phyloP scores from a whole-genome alignment of 306 rosid species.

The Trifolium fragiferum region DNA sequence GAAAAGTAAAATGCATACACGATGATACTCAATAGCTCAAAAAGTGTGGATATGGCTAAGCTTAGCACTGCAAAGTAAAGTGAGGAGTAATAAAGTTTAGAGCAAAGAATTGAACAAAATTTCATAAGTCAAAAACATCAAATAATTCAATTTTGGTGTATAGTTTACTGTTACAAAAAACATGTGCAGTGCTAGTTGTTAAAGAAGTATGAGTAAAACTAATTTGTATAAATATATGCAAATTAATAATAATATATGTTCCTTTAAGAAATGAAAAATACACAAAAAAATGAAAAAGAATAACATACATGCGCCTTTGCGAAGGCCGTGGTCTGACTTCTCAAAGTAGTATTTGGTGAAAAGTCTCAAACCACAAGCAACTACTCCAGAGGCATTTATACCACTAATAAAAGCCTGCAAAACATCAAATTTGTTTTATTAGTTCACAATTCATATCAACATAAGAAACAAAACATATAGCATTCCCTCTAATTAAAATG shows the following conservation, averaged over 20 bases:
- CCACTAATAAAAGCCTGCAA: constrained; percentile 51
- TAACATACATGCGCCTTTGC: constrained; percentile 73
- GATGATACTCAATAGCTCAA: constrained; percentile 64
- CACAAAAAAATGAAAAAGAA: not conserved
- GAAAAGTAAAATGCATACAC: constrained; percentile 72
- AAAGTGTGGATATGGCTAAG: constrained; percentile 56
- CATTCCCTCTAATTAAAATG: no score
- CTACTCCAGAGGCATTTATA: constrained; percentile 74
- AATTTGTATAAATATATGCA: no score
- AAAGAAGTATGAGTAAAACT: no score
- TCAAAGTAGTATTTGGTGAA: constrained; percentile 67
- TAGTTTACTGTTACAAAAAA: not conserved
- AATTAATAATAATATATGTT: not conserved
- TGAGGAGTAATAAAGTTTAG: not conserved
- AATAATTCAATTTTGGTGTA: not conserved
- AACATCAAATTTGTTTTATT: not conserved
- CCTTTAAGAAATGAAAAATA: no score
- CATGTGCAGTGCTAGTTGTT: no score
- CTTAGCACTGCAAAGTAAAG: constrained; percentile 60
- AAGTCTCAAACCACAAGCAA: constrained; percentile 63
- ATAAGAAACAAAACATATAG: not conserved
- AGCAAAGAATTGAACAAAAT: not conserved
- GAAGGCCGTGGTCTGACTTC: constrained; percentile 63
- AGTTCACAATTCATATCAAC: not conserved
- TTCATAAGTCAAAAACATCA: not conserved